A percentile compares a stretch with the other conserved stretches of the same genome.
Evolutionary conservation across 805 yeast genomes (phyloP).

Genomic region (Myxozyma lipomycoides): DNA sequence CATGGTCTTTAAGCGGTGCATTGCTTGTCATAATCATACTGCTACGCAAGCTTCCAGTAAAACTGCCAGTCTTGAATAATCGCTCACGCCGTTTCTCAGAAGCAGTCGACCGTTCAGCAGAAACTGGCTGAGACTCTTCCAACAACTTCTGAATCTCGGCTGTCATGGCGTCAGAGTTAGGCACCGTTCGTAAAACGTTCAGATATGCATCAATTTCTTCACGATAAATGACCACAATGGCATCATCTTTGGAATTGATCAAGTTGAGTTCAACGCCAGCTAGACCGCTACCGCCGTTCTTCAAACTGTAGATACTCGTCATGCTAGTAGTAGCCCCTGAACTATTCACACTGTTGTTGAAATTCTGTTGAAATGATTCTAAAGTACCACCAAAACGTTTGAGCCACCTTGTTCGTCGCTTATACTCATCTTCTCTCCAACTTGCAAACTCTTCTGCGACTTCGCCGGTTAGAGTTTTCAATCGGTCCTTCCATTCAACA

Average conservation of each 20-base stretch:
- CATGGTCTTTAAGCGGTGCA: constrained; percentile 7
- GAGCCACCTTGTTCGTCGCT: constrained; percentile 58
- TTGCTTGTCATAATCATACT: constrained; percentile 12
- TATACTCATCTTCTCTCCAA: constrained; percentile 54
- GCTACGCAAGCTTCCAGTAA: constrained; percentile 13
- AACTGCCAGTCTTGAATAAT: constrained; percentile 15
- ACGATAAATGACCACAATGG: constrained; percentile 6
- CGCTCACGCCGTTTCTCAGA: constrained; percentile 12
- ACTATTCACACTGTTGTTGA: constrained; percentile 2
- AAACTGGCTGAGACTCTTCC: constrained; percentile 22
- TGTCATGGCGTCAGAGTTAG: constrained; percentile 31
- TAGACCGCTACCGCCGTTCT: constrained; percentile 23
- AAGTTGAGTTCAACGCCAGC: constrained; percentile 29
- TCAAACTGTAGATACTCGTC: constrained; percentile 9
- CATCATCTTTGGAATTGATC: constrained; percentile 12
- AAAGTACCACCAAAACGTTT: constrained; percentile 49
- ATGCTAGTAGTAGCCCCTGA: constrained; percentile 4
- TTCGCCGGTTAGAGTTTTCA: constrained; percentile 27
- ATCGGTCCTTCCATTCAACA: constrained; percentile 31
- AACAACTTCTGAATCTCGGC: constrained; percentile 35
- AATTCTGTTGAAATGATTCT: constrained; percentile 17
- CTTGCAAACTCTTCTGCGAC: constrained; percentile 54
- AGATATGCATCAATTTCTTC: constrained; percentile 30
- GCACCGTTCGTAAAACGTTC: constrained; percentile 26
- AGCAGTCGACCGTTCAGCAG: neutral